Evolutionary conservation across 1,284 basidiomycete species (phyloP), one percentile per base, ranked within the genome.

Genomic region (Rhodotorula mucilaginosa): DNA sequence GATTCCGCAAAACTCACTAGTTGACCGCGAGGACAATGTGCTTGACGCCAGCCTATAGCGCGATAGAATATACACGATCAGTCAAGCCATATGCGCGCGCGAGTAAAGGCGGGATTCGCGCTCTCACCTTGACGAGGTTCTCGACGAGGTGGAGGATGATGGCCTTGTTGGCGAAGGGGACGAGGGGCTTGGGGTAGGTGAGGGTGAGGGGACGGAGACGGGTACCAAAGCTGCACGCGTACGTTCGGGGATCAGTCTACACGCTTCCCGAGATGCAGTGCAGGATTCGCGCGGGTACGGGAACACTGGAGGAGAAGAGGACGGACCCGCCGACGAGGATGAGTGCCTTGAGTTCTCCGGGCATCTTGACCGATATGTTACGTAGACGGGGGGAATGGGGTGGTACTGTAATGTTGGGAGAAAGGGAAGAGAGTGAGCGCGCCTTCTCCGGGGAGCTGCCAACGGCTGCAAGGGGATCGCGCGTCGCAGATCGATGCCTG

Each of bases 1-100:
- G 13, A 31, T 8, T 64, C 39, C 51, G 63, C n/a, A 21, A 12
- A 16, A 51, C 74, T 52, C 51, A 73, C 74, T 75, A 75, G 74
- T 75, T 75, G 70, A 85, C 84, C 49, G 84, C 84, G 65, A 85
- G 82, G 62, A 85, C 84, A 72, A 85, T 83, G 78, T 85, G 84
- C 77, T 82, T 84, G 78, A 85, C 84, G 65, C 84, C 84, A 69
- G 84, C 84, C 82, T 84, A 71, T 19, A 5, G 46, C 60, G 48
- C 15, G 56, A 49, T 7, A 65, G 47, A 21, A 8, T n/a, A 16
- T 2, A 18, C 7, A 26, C 3, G n/a, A 26, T 21, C n/a, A 44
- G 46, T n/a, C 26, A n/a, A 19, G 59, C 15, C 26, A 3, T 44
- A 44, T 44, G 39, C 21, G 29, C 6, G 52, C 52, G 52, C 13